Evolutionary conservation across 768 basidiomycete species (phyloP), one percentile per base, ranked within the genome.

Genomic region (Mycena epipterygia): DNA sequence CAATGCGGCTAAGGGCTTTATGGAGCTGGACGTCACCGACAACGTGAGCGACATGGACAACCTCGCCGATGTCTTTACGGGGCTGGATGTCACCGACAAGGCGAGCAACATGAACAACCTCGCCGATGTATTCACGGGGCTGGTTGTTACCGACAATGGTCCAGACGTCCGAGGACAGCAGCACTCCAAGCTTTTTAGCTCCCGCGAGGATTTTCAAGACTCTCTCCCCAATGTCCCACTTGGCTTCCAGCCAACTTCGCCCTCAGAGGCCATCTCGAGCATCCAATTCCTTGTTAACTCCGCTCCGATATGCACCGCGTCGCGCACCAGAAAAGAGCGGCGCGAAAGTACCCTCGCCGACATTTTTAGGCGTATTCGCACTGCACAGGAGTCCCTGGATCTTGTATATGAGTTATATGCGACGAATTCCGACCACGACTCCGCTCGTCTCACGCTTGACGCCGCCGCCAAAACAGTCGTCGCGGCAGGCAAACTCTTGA

Each of bases 131-230:
- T 57, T 63, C 33, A 70, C 53, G 30, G 56, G 48, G 30, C 29
- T 56, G 17, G 53, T 52, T n/a, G 61, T 61, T 25, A 55, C 59
- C 41, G 70, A 69, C 46, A 58, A 70, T 41, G 56, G 58, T 52
- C 69, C 69, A 35, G 23, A 46, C 49, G 33, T 64, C 63, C 48
- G 49, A 52, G 63, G 64, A 52, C 68, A 70, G 56, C 68, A 70
- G 48, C 57, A 70, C 33, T 70, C 69, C 49, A 44, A 48, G 58
- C 69, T 70, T 42, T 70, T 70, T 42, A 70, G 69, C 69, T 55
- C 69, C 33, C 42, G 41, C n/a, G 49, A 60, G 42, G 67, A 59
- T 44, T 64, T 68, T 39, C 60, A 68, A 35, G 49, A 21, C 41
- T 58, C 66, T 61, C 30, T 64, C 41, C 44, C 57, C 58, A 51